Conservation (phyloP, 305 asterid species). For the Fraxinus angustifolia region DNA sequence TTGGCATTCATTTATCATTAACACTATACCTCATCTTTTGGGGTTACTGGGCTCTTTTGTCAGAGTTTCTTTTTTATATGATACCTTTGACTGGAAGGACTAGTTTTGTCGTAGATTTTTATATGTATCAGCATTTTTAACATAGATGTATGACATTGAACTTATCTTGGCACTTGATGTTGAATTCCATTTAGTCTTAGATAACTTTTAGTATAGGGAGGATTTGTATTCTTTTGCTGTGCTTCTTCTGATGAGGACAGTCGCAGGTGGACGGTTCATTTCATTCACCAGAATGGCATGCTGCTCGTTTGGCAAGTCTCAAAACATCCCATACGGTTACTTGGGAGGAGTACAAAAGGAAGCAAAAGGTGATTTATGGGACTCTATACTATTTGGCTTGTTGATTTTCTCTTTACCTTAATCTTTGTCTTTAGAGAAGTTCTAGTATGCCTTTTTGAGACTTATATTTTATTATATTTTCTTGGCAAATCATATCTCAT, state of each 20-base stretch:
- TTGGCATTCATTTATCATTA: not conserved
- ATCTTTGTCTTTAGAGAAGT: not conserved
- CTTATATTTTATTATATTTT: not conserved
- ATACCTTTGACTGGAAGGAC: not conserved
- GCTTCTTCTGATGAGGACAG: conserved; percentile 78
- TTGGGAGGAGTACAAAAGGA: conserved; percentile 96
- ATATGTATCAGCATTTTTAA: not conserved
- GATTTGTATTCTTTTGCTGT: conserved; percentile 14
- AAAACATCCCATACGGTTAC: conserved; percentile 91
- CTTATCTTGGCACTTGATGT: not conserved
- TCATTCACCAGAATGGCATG: conserved; percentile 99
- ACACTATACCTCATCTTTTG: not conserved
- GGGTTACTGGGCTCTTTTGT: not conserved
- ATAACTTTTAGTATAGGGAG: conserved; percentile 2
- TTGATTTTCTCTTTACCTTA: not conserved
- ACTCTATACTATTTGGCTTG: not conserved
- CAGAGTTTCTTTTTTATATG: not conserved
- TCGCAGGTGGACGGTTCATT: conserved; percentile 99
- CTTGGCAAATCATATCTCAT: not conserved
- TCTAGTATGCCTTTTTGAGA: not conserved
- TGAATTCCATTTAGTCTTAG: not conserved
- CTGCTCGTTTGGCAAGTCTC: conserved; percentile 98
- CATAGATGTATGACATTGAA: not conserved
- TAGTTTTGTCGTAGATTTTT: not conserved
- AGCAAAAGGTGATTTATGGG: conserved; percentile 70